Percentiles rank a stretch among this genome's conserved stretches.
phyloP scores from a whole-genome alignment of 169 alveolate species.

The Fabrea salina region DNA sequence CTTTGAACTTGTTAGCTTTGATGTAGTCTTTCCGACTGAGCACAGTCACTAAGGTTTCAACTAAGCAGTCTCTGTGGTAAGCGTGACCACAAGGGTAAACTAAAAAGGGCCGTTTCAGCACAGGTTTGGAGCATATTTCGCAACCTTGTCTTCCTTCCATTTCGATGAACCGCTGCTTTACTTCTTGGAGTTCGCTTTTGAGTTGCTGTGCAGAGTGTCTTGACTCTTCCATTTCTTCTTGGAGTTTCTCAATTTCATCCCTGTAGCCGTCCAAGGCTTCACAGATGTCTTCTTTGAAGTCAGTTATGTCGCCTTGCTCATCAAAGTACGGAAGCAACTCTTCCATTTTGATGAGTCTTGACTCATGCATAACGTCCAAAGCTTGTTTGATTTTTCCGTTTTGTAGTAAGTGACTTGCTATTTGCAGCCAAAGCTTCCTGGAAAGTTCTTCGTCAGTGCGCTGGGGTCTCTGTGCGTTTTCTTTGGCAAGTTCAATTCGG shows the following conservation, averaged over 20 bases:
- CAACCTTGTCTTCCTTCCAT: conserved; percentile 33
- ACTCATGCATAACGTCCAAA: conserved; percentile 44
- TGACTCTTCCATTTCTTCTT: conserved; percentile 37
- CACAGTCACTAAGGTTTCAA: neutral
- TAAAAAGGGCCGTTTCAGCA: neutral
- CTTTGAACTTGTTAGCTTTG: neutral
- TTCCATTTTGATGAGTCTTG: conserved; percentile 52
- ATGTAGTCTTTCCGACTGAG: neutral
- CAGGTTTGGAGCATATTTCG: neutral
- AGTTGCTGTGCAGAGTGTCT: conserved; percentile 45
- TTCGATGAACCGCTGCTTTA: conserved; percentile 48
- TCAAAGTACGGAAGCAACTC: conserved; percentile 53
- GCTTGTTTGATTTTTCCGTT: conserved; percentile 41
- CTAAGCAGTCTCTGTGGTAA: conserved; percentile 25
- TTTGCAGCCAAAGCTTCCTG: conserved; percentile 31
- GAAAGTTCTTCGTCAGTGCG: neutral
- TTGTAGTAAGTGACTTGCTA: conserved; percentile 2
- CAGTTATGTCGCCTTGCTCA: conserved; percentile 43
- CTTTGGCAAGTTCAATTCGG: conserved; percentile 22
- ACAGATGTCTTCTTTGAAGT: conserved; percentile 49
- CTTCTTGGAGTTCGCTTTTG: conserved; percentile 38
- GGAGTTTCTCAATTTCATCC: conserved; percentile 37
- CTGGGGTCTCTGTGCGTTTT: conserved; percentile 24
- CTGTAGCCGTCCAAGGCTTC: conserved; percentile 43
- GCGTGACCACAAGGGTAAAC: conserved; percentile 27